These are phyloP conservation scores for Magnaporthiopsis poae DNA, from an alignment of 2,329 filamentous ascomycete genomes.

Conservation along the genomic window DNA sequence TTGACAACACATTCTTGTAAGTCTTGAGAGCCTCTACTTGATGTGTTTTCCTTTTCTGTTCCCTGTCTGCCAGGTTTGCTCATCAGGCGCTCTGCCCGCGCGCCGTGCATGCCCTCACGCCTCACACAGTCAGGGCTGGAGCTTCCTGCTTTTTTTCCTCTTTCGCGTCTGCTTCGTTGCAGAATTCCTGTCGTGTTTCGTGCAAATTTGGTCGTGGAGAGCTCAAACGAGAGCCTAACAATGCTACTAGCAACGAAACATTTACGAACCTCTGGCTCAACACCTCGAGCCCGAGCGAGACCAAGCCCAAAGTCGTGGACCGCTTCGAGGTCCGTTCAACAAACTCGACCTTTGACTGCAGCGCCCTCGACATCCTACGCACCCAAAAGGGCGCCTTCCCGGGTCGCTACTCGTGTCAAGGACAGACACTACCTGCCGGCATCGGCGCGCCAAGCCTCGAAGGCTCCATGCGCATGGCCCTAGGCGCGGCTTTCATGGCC, in stretches of 20 bases:
- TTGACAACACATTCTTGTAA: slow-evolving; percentile 10
- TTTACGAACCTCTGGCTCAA: slow-evolving; percentile 4
- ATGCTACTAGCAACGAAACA: neutral
- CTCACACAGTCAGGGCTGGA: too few relatives aligned
- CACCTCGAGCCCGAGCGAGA: neutral
- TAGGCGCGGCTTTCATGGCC: neutral
- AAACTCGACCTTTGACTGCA: slow-evolving; percentile 7
- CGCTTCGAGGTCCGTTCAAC: slow-evolving; percentile 7
- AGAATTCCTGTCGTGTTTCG: too few relatives aligned
- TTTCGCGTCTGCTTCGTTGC: too few relatives aligned
- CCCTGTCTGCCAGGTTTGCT: neutral
- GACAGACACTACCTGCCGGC: slow-evolving; percentile 1
- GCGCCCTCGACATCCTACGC: slow-evolving; percentile 5
- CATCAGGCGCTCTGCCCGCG: neutral
- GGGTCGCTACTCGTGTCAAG: slow-evolving; percentile 7
- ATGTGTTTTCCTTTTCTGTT: neutral
- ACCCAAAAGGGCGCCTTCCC: slow-evolving; percentile 7
- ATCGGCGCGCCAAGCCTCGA: neutral
- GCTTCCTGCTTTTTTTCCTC: too few relatives aligned
- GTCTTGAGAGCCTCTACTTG: neutral
- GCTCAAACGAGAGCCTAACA: neutral
- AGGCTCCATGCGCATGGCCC: neutral
- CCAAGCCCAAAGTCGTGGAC: slow-evolving; percentile 6
- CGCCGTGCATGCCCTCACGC: neutral
- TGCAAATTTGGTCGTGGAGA: too few relatives aligned